These are phyloP conservation scores for Chaetomiaceae sp. DNA, from an alignment of 2,329 filamentous ascomycete genomes.

Conservation along the genomic window DNA sequence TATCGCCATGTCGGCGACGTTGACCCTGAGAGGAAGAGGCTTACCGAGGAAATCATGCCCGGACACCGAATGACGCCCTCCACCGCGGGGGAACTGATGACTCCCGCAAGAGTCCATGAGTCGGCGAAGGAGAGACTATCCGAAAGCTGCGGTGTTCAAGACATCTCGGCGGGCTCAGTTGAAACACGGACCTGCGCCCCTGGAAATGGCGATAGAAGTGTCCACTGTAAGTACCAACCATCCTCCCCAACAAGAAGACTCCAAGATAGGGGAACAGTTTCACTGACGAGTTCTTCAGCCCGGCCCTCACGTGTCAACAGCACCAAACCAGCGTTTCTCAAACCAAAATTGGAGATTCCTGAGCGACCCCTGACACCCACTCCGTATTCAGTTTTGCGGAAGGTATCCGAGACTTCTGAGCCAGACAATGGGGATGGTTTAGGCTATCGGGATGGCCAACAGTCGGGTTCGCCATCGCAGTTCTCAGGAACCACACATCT, in stretches of 20 bases:
- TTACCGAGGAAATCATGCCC: neutral
- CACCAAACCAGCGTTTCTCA: neutral
- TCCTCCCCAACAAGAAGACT: neutral
- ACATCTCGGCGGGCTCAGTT: slow-evolving; percentile 1
- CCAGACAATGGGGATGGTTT: slow-evolving; percentile 31
- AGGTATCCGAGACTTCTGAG: slow-evolving; percentile 9
- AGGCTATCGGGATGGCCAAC: neutral
- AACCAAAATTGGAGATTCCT: neutral
- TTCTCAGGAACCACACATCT: neutral
- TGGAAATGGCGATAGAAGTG: neutral
- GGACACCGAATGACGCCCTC: neutral
- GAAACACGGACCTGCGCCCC: slow-evolving; percentile 11
- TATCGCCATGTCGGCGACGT: neutral
- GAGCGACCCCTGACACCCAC: slow-evolving; percentile 14
- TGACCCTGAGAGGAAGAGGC: neutral
- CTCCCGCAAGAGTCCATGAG: neutral
- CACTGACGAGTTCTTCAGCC: neutral
- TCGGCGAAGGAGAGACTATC: neutral
- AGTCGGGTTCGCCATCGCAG: neutral
- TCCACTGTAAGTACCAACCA: neutral
- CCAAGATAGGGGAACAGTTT: neutral
- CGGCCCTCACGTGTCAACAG: neutral
- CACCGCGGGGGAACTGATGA: neutral
- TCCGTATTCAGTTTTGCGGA: slow-evolving; percentile 10
- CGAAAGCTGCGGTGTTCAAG: no score